Evolutionary conservation across 768 basidiomycete species (phyloP).

Genomic region (Trametes elegans): DNA sequence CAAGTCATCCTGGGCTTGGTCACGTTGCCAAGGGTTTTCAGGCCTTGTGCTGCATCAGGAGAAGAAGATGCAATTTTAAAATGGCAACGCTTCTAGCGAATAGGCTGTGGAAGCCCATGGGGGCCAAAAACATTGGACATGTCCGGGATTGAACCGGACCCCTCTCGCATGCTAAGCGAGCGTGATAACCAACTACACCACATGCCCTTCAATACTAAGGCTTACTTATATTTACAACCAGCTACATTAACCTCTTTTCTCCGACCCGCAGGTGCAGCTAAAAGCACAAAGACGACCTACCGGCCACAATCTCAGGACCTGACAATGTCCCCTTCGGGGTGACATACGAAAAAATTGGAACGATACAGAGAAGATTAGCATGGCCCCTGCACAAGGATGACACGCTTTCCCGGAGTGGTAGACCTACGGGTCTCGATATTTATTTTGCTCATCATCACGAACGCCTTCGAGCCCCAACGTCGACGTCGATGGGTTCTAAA

Average conservation of each 20-base stretch:
- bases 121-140: background rate
- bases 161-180: conserved; percentile 9
- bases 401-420: conserved; percentile 97
- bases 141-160: conserved; percentile 9
- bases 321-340: conserved; percentile 85
- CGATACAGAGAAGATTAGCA: conserved; percentile 99
- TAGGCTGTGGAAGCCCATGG: background rate
- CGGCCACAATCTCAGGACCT: too few relatives aligned
- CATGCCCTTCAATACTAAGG: conserved; percentile 3
- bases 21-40: too few relatives aligned
- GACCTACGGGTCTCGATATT: conserved; percentile 43
- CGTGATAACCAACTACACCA: conserved; percentile 12
- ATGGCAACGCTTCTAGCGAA: background rate
- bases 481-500: too few relatives aligned
- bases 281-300: too few relatives aligned
- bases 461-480: too few relatives aligned
- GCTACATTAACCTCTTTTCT: too few relatives aligned
- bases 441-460: conserved; percentile 29
- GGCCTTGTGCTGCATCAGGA: too few relatives aligned
- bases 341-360: conserved; percentile 99
- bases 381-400: conserved; percentile 99
- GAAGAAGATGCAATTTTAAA: background rate
- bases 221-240: background rate
- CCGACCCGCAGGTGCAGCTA: too few relatives aligned
- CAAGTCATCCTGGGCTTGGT: too few relatives aligned